Evolutionary conservation across 192 early-diverging fungal genomes (phyloP).

Genomic region (Lunasporangiospora selenospora): DNA sequence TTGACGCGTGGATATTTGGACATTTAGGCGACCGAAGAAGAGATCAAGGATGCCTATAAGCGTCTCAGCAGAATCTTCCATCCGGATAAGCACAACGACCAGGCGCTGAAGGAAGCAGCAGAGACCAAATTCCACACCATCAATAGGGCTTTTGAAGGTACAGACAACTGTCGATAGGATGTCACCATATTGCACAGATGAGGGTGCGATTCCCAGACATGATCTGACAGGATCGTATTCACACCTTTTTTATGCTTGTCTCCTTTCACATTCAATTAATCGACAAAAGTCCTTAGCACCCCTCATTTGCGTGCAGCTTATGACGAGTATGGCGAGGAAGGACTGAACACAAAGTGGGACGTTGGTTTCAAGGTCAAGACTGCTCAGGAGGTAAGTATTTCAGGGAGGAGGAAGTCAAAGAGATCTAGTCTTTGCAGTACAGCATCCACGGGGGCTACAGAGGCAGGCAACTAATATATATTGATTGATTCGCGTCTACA

Average conservation of each 20-base stretch:
- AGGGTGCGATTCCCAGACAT: no score
- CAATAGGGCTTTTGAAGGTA: constrained; percentile 81
- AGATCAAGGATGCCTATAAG: constrained; percentile 80
- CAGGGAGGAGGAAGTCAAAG: background rate
- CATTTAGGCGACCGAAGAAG: constrained; percentile 62
- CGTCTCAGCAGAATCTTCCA: constrained; percentile 78
- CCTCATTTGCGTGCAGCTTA: constrained; percentile 81
- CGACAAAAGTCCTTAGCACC: constrained; percentile 75
- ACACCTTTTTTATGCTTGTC: no score
- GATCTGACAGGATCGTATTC: no score
- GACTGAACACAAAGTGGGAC: constrained; percentile 66
- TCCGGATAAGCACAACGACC: constrained; percentile 75
- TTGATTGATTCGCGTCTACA: background rate
- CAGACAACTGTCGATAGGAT: background rate
- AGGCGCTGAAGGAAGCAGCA: constrained; percentile 67
- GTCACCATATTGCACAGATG: background rate
- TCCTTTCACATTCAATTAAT: constrained; percentile 12
- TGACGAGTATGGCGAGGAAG: constrained; percentile 94
- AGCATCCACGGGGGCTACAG: background rate
- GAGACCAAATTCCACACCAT: constrained; percentile 80
- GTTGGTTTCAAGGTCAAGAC: constrained; percentile 75
- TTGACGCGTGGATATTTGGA: no score
- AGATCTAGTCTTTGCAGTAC: background rate
- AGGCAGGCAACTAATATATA: no score
- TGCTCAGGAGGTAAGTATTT: constrained; percentile 58